These are phyloP conservation scores for Curvularia sp. DNA, from an alignment of 2,329 filamentous ascomycete genomes.

Conservation along the genomic window DNA sequence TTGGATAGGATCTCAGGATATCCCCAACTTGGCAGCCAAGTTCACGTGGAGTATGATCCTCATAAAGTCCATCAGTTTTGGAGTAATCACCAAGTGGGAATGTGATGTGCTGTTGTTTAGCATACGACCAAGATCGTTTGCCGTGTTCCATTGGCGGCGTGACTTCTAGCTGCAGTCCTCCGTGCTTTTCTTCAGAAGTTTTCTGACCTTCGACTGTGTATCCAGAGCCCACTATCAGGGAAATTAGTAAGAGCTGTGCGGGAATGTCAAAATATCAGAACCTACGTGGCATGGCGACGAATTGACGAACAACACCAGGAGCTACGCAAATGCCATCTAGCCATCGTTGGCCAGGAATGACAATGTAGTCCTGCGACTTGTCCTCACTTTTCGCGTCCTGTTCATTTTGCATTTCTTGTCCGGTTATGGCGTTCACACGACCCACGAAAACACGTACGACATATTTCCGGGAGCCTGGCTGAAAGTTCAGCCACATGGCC, in stretches of 20 bases:
- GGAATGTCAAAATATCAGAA: neutral
- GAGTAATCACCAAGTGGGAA: rapidly evolving
- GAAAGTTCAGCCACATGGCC: conserved; percentile 2
- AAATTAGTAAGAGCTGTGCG: neutral
- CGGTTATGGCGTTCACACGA: neutral
- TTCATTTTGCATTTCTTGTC: neutral
- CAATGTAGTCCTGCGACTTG: neutral
- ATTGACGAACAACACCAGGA: conserved; percentile 2
- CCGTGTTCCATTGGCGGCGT: neutral
- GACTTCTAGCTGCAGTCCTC: conserved; percentile 1
- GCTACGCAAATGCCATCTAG: conserved; percentile 5
- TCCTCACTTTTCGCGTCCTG: neutral
- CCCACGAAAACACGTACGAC: neutral
- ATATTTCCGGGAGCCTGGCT: neutral
- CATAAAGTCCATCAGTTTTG: neutral
- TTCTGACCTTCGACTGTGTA: conserved; percentile 2
- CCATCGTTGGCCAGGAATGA: neutral
- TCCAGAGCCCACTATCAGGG: neutral
- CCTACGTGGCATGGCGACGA: conserved; percentile 2
- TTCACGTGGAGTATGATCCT: neutral
- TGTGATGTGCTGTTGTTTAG: neutral
- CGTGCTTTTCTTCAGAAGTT: neutral
- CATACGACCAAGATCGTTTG: neutral
- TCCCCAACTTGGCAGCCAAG: neutral
- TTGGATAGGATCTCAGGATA: neutral